Conservation (phyloP, 768 basidiomycete genomes). For the Lactifluus echinatus region DNA sequence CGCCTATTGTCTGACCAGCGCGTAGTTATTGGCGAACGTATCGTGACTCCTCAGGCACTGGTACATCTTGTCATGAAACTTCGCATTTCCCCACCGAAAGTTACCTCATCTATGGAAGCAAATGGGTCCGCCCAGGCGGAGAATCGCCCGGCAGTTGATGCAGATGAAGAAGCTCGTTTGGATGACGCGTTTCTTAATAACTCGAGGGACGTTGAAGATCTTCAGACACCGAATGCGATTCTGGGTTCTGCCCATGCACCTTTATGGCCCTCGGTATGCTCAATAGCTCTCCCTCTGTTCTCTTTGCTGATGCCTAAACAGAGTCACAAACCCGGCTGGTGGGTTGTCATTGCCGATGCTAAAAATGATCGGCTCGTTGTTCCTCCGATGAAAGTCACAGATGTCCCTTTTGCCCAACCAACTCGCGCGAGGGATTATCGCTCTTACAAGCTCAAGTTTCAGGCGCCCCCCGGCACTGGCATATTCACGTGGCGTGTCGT, state of each 20-base stretch:
- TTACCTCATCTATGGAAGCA: constrained; percentile 17
- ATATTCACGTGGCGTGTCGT: constrained; percentile 85
- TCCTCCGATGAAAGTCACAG: constrained; percentile 72
- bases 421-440: constrained; percentile 53
- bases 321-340: constrained; percentile 89
- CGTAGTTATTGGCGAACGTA: constrained; percentile 81
- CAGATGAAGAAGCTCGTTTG: constrained; percentile 33
- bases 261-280: constrained; percentile 77
- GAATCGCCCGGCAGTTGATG: constrained; percentile 37
- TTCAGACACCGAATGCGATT: constrained; percentile 33
- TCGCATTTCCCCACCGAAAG: constrained; percentile 51
- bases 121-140: constrained; percentile 34
- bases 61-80: constrained; percentile 82
- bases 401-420: constrained; percentile 59
- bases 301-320: constrained; percentile 25
- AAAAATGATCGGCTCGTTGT: constrained; percentile 81
- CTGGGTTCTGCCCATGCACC: constrained; percentile 81
- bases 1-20: background rate
- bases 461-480: constrained; percentile 79
- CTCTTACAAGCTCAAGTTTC: constrained; percentile 88
- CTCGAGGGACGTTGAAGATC: constrained; percentile 54
- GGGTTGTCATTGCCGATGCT: constrained; percentile 83
- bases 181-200: constrained; percentile 64
- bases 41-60: constrained; percentile 81
- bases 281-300: background rate